Evolutionary conservation across 345 rosid species (phyloP), one percentile per base, ranked within the genome.

Genomic region (Aegle marmelos): DNA sequence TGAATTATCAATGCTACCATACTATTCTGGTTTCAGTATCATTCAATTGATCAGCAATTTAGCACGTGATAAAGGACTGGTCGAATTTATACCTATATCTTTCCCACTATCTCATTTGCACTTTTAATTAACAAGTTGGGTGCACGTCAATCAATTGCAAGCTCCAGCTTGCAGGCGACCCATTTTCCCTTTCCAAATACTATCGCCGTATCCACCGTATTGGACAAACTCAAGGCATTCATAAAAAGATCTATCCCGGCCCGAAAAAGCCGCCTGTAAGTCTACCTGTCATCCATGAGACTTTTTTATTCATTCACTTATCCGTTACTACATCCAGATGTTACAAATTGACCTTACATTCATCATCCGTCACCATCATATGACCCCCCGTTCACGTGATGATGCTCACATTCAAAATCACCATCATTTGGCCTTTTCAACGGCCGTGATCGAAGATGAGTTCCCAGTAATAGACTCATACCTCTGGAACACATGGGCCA

Each of bases 401-500:
- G 50, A 11, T 45, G 50, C 50, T 41, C 16, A 11, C 50, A 0
- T 41, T 41, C 50, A 17, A 8, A 28, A 33, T 59, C 64, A 22
- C 48, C 10, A 58, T 82, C 70, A 83, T 27, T 69, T 79, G 6
- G 89, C 88, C 79, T 84, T 91, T 6, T 82, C 79, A 53, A 89
- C 77, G 63, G 91, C 83, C 30, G 94, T 91, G 90, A 94, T 87
- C 61, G 84, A 79, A 22, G 77, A 10, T 5, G 90, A 59, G 58
- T 60, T 79, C 0, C 92, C 95, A 0, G 78, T 78, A 41, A 93
- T 19, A 4, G 89, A 84, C 59, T 93, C 94, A 36, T 90, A 95
- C 69, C 97, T 87, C 66, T 77, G 86, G 73, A 87, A 90, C 80
- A 88, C 56, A 66, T 88, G 76, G 4, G 98, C 97, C 17, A 95